Evolutionary conservation across 768 basidiomycete species (phyloP), one percentile per base, ranked within the genome.

Genomic region (Thelephora ganbajun): DNA sequence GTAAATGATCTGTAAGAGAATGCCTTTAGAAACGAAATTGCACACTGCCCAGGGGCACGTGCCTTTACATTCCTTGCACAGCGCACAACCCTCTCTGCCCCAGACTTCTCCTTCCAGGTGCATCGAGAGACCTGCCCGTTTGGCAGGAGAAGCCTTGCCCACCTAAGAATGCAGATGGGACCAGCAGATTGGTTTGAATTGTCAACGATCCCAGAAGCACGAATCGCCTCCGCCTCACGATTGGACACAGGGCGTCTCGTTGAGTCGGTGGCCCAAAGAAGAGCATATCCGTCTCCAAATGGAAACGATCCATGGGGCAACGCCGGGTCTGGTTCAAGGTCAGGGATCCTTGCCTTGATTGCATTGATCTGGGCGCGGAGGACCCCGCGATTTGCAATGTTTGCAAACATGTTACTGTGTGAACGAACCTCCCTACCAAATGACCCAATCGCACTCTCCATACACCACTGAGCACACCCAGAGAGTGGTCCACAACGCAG

Each of bases 371-470:
- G 58, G 22, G 51, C 54, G 2, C 56, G 50, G 1, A 47, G 48
- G 0, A 60, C 18, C 2, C 48, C 57, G 5, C 57, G 51, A 20
- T 59, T 45, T 1, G 50, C 30, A 5, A 64, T 48, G 45, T 64
- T 64, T 2, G 53, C 49, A 46, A 46, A 63, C 3, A 53, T 52
- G 5, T 57, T 57, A 0, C 53, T 56, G 16, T 49, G 61, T 44
- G 61, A 58, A 5, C 49, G 47, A 22, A 62, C 56, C 46, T 63
- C 57, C 14, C 47, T 46, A 1, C 55, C 57, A 6, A 61, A 50
- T 47, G 55, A 48, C 0, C 61, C 60, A 11, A 63, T 60, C 2
- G 39, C 47, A 1, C 51, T 42, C 50, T 60, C 60, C 44, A 63
- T 49, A 1, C 53, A 46, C 53, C 53, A 59, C 41, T 62, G 61